phyloP scores from a whole-genome alignment of 768 basidiomycete species.

The Panellus pusillus region DNA sequence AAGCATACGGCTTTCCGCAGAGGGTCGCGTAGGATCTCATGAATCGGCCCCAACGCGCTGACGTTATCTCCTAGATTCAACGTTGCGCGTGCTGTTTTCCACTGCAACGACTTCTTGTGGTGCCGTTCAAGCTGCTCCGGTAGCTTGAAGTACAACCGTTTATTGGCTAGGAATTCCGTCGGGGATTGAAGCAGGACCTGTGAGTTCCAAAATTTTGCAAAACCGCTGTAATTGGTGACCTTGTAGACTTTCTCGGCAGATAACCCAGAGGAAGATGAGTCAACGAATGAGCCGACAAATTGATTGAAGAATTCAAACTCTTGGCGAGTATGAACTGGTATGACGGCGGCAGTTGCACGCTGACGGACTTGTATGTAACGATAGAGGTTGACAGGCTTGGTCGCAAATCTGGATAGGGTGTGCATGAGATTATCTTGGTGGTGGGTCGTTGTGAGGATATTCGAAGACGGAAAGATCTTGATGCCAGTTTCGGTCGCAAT shows the following conservation, averaged over 20 bases:
- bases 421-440: slow-evolving; percentile 4
- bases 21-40: background rate
- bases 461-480: background rate
- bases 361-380: slow-evolving; percentile 17
- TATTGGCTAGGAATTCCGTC: slow-evolving; percentile 1
- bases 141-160: slow-evolving; percentile 19
- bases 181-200: slow-evolving; percentile 9
- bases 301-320: slow-evolving; percentile 13
- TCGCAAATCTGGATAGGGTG: slow-evolving; percentile 9
- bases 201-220: slow-evolving; percentile 18
- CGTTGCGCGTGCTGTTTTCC: slow-evolving; percentile 8
- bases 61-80: slow-evolving; percentile 1
- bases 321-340: slow-evolving; percentile 12
- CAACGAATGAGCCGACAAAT: background rate
- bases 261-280: background rate
- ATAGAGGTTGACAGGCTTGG: slow-evolving; percentile 10
- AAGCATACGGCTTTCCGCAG: slow-evolving; percentile 1
- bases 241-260: slow-evolving; percentile 9
- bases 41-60: background rate
- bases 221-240: slow-evolving; percentile 5
- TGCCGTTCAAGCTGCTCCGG: slow-evolving; percentile 21
- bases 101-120: slow-evolving; percentile 16
- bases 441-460: slow-evolving; percentile 1
- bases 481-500: slow-evolving; percentile 9
- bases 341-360: slow-evolving; percentile 12